A percentile compares a stretch with the other conserved stretches of the same genome.
phyloP scores from a whole-genome alignment of 164 flowering plant genomes.

The Vitis vinifera region ASM3070453v1 NC_081815.1:1507501-1508000 shows the following conservation, averaged over 20 bases:
- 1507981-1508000: too few species aligned
- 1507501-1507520: constrained; percentile 22
- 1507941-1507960: constrained; percentile 7
- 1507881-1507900: background rate
- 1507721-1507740: constrained; percentile 27
- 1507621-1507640: constrained; percentile 8
- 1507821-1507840: constrained; percentile 19
- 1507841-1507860: constrained; percentile 4
- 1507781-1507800: constrained; percentile 21
- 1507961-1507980: too few species aligned
- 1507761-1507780: constrained; percentile 14
- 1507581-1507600: constrained; percentile 9
- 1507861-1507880: constrained; percentile 9
- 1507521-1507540: constrained; percentile 15
- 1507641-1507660: constrained; percentile 6
- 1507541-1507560: constrained; percentile 7
- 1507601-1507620: constrained; percentile 16
- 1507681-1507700: constrained; percentile 9
- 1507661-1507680: constrained; percentile 5
- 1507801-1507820: constrained; percentile 29
- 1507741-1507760: constrained; percentile 24
- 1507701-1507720: constrained; percentile 22
- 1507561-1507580: constrained; percentile 18
- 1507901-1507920: background rate
- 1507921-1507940: background rate